phyloP scores from a whole-genome alignment of 768 basidiomycete species.

The Botryobasidium botryosum region DNA sequence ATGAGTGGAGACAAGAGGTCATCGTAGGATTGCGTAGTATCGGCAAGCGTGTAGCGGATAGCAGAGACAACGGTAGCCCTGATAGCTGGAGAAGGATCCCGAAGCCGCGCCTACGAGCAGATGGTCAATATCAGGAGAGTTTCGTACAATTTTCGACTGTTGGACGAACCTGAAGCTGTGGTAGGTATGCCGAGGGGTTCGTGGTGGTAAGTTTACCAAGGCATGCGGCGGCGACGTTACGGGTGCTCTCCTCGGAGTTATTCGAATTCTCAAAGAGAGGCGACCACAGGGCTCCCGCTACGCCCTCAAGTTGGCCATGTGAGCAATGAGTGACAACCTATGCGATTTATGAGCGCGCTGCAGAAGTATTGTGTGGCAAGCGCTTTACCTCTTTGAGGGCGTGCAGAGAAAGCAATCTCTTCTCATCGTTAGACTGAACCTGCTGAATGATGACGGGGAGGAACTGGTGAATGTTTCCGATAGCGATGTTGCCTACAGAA shows the following conservation, averaged over 20 bases:
- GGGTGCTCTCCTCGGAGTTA: constrained; percentile 74
- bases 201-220: constrained; percentile 89
- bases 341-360: neutral
- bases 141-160: constrained; percentile 16
- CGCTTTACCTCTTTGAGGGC: constrained; percentile 72
- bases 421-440: constrained; percentile 56
- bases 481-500: constrained; percentile 75
- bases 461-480: constrained; percentile 79
- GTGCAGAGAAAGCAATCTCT: constrained; percentile 71
- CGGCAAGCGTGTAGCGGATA: constrained; percentile 80
- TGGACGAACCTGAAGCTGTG: constrained; percentile 81
- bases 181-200: constrained; percentile 77
- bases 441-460: constrained; percentile 70
- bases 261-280: constrained; percentile 87
- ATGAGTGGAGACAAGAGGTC: constrained; percentile 77
- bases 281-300: constrained; percentile 81
- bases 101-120: constrained; percentile 38
- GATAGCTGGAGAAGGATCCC: constrained; percentile 48
- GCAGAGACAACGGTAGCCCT: constrained; percentile 85
- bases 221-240: constrained; percentile 93
- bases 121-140: neutral
- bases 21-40: constrained; percentile 71
- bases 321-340: constrained; percentile 88
- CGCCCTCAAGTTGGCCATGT: constrained; percentile 61
- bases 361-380: neutral